phyloP scores from a whole-genome alignment of 345 rosid genomes.

The Geranium brycei region DNA sequence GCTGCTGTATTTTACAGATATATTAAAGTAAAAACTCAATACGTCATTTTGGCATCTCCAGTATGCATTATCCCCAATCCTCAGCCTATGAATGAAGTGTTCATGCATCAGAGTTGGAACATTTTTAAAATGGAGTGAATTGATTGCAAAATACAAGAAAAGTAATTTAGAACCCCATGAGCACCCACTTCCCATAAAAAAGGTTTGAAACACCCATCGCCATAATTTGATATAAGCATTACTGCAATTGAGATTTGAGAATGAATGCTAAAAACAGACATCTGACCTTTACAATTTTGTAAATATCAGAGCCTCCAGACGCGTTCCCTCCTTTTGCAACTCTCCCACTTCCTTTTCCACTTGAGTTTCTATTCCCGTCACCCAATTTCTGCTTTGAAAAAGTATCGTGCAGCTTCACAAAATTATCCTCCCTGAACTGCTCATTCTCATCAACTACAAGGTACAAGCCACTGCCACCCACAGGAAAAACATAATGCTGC shows the following conservation, averaged over 20 bases:
- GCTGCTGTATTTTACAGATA: too few species aligned
- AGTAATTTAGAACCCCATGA: not conserved
- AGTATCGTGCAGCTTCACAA: conserved; percentile 72
- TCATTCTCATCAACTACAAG: conserved; percentile 95
- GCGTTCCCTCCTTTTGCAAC: conserved; percentile 61
- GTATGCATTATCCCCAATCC: too few species aligned
- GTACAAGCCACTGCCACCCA: conserved; percentile 82
- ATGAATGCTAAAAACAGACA: conserved; percentile 7
- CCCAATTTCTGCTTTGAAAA: conserved; percentile 55
- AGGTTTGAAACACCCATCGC: not conserved
- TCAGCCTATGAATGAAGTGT: too few species aligned
- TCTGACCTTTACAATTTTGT: conserved; percentile 85
- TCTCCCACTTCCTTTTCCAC: conserved; percentile 73
- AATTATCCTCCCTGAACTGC: conserved; percentile 87
- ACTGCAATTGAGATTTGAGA: conserved; percentile 2
- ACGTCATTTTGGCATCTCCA: too few species aligned
- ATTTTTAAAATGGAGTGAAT: not conserved
- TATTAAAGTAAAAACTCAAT: too few species aligned
- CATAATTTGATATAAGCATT: not conserved
- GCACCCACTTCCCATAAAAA: not conserved
- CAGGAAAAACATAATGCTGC: conserved; percentile 95
- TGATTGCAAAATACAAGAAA: not conserved
- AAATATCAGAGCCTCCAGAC: conserved; percentile 75
- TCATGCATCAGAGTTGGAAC: too few species aligned
- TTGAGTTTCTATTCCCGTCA: conserved; percentile 41